Base-by-base conservation (phyloP, 78 protist species). In the Dictyostelium intermedium region DNA sequence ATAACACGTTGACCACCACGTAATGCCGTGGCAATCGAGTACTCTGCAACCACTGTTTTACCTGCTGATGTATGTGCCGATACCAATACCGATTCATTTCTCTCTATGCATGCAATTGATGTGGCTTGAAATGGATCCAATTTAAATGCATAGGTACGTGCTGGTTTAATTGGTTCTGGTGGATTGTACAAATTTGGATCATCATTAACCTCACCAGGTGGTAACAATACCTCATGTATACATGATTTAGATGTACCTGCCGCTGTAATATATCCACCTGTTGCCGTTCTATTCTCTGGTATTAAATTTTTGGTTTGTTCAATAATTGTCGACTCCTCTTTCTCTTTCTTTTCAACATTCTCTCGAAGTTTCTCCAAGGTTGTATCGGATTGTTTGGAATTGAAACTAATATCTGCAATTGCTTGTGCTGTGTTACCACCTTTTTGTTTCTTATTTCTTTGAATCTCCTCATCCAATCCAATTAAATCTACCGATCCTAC, bases 31-130 rank as follows among this genome's bases (percentile, higher is more conserved):
- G 98, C 98, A 70, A 98, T 97, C 32, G 99, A 98, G 37, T 98
- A 96, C 83, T 98, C 98, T 1, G 99, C 99, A 23, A 98, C 98
- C 16, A 98, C 99, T 2, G 99, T 99, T 80, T 99, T 99, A 7
- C 99, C 99, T 1, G 99, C 99, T 9, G 99, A 98, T 5, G 99
- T 99, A 80, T 99, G 99, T 4, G 99, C 99, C 2, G 99, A 60
- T 9, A 99, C 99, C 3, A 99, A 85, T 14, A 99, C 99, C 5
- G 97, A 89, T 14, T 98, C 98, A 47, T 82, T 77, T 32, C 84
- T 63, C 83, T 98, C 99, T 69, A 98, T 47, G 69, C 82, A 96
- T 53, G 78, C 20, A 50, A 98, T 74, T 14, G 99, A 96, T 18
- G 91, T 87, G 56, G 87, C 82, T 85, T 98, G 99, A 78, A 98